Base-by-base conservation (phyloP, 495 filamentous ascomycete species). In the Lepidopterella palustris region DNA sequence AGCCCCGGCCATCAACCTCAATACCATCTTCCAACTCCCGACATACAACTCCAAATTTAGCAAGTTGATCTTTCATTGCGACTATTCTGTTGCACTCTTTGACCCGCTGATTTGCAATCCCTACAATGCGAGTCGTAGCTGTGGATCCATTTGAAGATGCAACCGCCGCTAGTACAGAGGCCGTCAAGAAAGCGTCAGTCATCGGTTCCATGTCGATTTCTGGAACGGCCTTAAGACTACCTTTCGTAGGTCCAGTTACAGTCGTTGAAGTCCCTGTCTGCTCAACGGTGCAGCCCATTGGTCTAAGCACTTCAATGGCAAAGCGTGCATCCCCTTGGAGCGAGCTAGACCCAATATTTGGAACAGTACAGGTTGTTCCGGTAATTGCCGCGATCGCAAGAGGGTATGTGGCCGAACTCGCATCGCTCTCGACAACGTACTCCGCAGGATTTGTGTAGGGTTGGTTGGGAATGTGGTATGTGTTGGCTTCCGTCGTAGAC, bases 171-270 rank as follows among this genome's bases (percentile, higher is more conserved):
- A 99, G 84, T 28, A 96, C 89, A 11, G 90, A 92, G 18, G 93
- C 93, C 25, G 89, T 95, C 27, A 99, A 77, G 80, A 99, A 99
- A 53, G 93, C 93, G 77, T 99, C 93, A 0, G 93, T 99, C 93
- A 99, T 99, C 15, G 91, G 88, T 69, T 97, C 93, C 93, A 99
- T 99, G 68, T 99, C 91, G 25, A 97, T 84, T 49, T 92, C 82
- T 1, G 84, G 78, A 9, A 90, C 73, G 0, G 85, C 80, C 61
- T 84, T 84, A 42, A 99, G 74, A 4, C 79, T 73, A 23, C 91
- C 92, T 56, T 76, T 75, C 15, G 80, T 73, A n/a, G 92, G 92
- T 2, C 93, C 93, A 42, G 84, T 93, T 13, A 99, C 95, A 1
- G 92, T 97, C 11, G 93, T 99, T 0, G 91, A 96, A 29, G 76